Conservation (phyloP, 768 basidiomycete species). For the Collybia sp. region DNA sequence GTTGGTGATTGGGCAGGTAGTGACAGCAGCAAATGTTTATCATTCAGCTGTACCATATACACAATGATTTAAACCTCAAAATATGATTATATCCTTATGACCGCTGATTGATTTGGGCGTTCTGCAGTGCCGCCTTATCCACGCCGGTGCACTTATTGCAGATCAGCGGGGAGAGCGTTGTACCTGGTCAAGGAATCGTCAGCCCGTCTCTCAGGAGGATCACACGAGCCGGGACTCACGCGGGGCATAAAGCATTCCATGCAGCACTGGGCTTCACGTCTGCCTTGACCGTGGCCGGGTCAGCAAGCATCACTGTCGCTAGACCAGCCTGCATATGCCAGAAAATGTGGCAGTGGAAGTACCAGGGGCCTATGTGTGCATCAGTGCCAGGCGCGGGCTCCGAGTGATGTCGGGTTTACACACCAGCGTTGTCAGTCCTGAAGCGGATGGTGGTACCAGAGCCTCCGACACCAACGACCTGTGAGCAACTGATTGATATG, state of each 20-base stretch:
- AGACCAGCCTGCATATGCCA: conserved; percentile 39
- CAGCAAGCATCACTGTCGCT: conserved; percentile 28
- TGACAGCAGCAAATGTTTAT: too few relatives aligned
- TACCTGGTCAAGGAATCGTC: too few relatives aligned
- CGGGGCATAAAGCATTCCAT: conserved; percentile 14
- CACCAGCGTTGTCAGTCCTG: conserved; percentile 4
- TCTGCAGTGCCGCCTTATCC: too few relatives aligned
- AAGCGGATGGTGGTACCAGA: conserved; percentile 1
- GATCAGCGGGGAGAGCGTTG: too few relatives aligned
- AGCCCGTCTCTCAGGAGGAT: too few relatives aligned
- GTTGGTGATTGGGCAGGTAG: neutral
- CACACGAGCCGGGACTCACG: neutral
- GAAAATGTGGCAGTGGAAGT: conserved; percentile 27
- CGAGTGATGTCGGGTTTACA: neutral
- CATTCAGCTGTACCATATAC: too few relatives aligned
- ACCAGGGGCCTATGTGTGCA: conserved; percentile 10
- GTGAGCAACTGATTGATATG: neutral
- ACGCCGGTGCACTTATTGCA: too few relatives aligned
- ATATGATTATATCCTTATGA: too few relatives aligned
- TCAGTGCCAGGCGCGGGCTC: neutral
- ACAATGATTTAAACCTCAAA: too few relatives aligned
- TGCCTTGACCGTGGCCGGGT: conserved; percentile 3
- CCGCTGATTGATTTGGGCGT: too few relatives aligned
- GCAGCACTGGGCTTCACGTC: conserved; percentile 8
- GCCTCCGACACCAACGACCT: neutral